Conservation (phyloP, 2,329 filamentous ascomycete genomes). For the Thermomyces lanuginosus region DNA sequence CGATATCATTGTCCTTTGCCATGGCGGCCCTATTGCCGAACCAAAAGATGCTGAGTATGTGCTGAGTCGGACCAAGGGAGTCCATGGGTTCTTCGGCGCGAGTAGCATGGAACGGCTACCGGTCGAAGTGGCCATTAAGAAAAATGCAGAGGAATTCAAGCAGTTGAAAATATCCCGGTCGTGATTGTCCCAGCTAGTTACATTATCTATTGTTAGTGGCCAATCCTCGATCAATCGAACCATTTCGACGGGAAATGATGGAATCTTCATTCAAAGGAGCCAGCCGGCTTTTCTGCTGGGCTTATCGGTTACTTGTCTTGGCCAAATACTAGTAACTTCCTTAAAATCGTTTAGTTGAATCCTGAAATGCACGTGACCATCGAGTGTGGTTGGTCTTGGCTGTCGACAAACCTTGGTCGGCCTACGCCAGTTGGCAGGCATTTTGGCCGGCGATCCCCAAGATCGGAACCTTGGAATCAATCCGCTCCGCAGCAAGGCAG, state of each 20-base stretch:
- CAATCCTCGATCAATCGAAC: not conserved
- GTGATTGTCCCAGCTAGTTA: slow-evolving; percentile 1
- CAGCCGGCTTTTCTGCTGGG: no score
- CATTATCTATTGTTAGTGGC: not conserved
- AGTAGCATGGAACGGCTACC: slow-evolving; percentile 53
- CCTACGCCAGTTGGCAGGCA: no score
- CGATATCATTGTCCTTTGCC: slow-evolving; percentile 51
- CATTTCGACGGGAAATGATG: no score
- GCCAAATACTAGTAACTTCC: not conserved
- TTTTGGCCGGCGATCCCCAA: no score
- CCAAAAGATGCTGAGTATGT: slow-evolving; percentile 49
- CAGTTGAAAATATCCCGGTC: slow-evolving; percentile 12
- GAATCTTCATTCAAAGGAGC: no score
- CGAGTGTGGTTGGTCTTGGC: no score
- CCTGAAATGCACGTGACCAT: not conserved
- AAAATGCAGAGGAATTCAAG: slow-evolving; percentile 41
- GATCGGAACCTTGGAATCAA: no score
- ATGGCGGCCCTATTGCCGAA: slow-evolving; percentile 51
- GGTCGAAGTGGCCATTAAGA: slow-evolving; percentile 49
- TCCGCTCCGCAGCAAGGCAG: no score
- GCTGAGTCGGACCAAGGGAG: slow-evolving; percentile 40
- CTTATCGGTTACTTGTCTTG: not conserved
- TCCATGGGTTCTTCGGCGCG: slow-evolving; percentile 59
- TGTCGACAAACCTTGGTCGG: no score
- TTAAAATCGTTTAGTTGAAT: not conserved